Evolutionary conservation across 2,329 filamentous ascomycete genomes (phyloP).

Genomic region (Alternaria panax): DNA sequence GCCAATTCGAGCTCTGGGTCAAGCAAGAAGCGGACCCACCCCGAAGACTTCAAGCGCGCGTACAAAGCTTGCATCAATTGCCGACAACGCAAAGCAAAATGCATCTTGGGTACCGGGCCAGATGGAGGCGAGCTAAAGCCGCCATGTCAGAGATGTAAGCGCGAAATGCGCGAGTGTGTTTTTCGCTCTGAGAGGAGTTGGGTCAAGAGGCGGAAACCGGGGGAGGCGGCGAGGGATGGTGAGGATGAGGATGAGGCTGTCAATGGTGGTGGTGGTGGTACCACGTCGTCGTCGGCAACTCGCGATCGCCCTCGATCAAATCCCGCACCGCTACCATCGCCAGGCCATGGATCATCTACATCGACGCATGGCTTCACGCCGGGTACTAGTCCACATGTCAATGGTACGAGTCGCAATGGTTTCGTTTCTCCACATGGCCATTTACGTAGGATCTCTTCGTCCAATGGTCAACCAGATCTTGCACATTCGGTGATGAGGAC

Average conservation of each 20-base stretch:
- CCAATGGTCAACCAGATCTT: constrained; percentile 40
- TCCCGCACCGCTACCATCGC: constrained; percentile 24
- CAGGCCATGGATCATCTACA: constrained; percentile 34
- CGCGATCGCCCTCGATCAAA: constrained; percentile 17
- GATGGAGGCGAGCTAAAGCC: constrained; percentile 52
- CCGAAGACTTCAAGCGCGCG: constrained; percentile 59
- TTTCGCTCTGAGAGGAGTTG: constrained; percentile 53
- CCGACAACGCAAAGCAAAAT: constrained; percentile 62
- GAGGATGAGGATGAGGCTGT: constrained; percentile 28
- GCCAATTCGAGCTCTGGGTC: constrained; percentile 16
- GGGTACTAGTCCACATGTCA: constrained; percentile 35
- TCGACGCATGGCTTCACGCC: constrained; percentile 37
- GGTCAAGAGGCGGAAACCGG: constrained; percentile 49
- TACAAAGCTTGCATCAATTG: constrained; percentile 64
- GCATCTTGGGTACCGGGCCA: constrained; percentile 55
- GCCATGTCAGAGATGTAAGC: constrained; percentile 58
- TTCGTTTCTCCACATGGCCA: constrained; percentile 39
- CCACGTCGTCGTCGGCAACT: neutral
- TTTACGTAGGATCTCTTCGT: constrained; percentile 43
- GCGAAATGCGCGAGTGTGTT: constrained; percentile 60
- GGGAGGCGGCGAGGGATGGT: constrained; percentile 32
- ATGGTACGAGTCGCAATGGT: constrained; percentile 34
- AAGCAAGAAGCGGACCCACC: constrained; percentile 46
- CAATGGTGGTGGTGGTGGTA: neutral
- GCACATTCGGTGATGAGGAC: constrained; percentile 56